Conservation (phyloP, 1,139 yeast genomes). For the Blastobotrys arbuscula region DNA sequence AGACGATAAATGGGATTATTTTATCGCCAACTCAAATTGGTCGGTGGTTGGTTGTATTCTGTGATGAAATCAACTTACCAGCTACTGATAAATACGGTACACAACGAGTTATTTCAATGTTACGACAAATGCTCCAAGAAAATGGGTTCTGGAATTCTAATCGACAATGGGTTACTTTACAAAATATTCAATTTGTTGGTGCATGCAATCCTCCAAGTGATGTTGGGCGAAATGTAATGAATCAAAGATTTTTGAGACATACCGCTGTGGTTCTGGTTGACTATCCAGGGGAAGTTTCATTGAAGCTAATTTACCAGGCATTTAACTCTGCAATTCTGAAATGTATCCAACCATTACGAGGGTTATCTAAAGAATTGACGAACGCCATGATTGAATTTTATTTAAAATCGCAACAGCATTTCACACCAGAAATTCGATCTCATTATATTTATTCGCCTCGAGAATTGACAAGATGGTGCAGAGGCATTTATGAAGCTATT, state of each 20-base stretch:
- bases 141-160: conserved; percentile 72
- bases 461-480: conserved; percentile 82
- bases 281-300: conserved; percentile 65
- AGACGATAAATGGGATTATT: conserved; percentile 46
- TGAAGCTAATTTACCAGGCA: conserved; percentile 60
- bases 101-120: conserved; percentile 65
- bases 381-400: conserved; percentile 66
- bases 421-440: conserved; percentile 38
- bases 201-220: conserved; percentile 92
- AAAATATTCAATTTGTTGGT: conserved; percentile 75
- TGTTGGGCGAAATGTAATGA: conserved; percentile 60
- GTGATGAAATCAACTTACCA: conserved; percentile 90
- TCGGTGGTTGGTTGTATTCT: conserved; percentile 76
- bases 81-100: conserved; percentile 68
- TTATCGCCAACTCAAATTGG: conserved; percentile 60
- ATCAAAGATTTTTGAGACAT: conserved; percentile 66
- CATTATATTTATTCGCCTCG: conserved; percentile 86
- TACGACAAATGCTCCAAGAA: conserved; percentile 70
- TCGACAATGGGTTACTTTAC: conserved; percentile 61
- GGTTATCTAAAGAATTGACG: conserved; percentile 50
- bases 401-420: conserved; percentile 38
- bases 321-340: conserved; percentile 56
- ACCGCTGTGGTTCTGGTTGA: conserved; percentile 67
- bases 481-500: conserved; percentile 65
- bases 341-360: conserved; percentile 56